Evolutionary conservation across 2,329 filamentous ascomycete species (phyloP).

Genomic region (Colletotrichum liaoningense): DNA sequence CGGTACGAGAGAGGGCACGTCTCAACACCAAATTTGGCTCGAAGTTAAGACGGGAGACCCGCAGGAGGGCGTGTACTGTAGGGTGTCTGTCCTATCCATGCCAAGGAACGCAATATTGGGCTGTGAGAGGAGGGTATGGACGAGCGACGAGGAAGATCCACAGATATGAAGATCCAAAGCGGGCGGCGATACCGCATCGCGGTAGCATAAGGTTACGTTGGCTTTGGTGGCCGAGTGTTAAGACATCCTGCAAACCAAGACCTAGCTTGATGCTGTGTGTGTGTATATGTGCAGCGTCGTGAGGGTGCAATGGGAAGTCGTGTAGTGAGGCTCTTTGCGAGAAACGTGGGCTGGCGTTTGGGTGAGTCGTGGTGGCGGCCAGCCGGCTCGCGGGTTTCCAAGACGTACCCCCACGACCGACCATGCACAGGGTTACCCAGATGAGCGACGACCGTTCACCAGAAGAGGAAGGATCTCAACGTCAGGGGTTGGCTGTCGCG

Average conservation of each 20-base stretch:
- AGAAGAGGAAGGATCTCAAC: constrained; percentile 27
- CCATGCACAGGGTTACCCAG: constrained; percentile 19
- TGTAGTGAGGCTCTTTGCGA: constrained; percentile 32
- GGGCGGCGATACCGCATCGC: constrained; percentile 17
- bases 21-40: constrained; percentile 15
- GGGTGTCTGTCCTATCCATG: not conserved
- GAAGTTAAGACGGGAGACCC: constrained; percentile 24
- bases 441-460: constrained; percentile 29
- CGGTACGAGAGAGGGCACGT: constrained; percentile 13
- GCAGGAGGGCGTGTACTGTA: constrained; percentile 5
- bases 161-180: constrained; percentile 8
- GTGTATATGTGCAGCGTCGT: not conserved
- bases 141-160: not conserved
- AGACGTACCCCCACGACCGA: constrained; percentile 22
- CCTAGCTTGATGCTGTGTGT: not conserved
- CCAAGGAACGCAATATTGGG: not conserved
- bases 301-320: not conserved
- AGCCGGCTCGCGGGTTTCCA: not conserved
- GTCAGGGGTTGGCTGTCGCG: constrained; percentile 9
- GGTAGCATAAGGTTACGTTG: constrained; percentile 7
- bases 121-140: constrained; percentile 2
- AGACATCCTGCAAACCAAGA: not conserved
- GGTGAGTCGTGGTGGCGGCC: constrained; percentile 12
- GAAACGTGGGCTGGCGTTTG: constrained; percentile 25
- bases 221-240: not conserved